phyloP scores from a whole-genome alignment of 1,139 yeast species.

The Scheffersomyces titani region DNA sequence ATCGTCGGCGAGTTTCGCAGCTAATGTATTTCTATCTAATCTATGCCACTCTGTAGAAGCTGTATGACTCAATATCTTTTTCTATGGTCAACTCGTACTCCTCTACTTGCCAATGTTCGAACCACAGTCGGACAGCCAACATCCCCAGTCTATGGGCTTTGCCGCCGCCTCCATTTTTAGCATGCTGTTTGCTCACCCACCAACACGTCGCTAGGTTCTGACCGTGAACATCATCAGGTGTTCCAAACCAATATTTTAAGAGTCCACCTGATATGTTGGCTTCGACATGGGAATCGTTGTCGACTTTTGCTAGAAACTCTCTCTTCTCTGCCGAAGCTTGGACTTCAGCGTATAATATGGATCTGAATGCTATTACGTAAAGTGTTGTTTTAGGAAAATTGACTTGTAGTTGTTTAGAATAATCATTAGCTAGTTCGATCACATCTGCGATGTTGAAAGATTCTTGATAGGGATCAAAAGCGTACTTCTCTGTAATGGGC shows the following conservation, averaged over 20 bases:
- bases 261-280: conserved; percentile 34
- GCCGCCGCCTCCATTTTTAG: conserved; percentile 31
- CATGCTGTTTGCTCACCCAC: conserved; percentile 28
- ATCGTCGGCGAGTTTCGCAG: not conserved
- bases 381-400: conserved; percentile 17
- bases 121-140: conserved; percentile 28
- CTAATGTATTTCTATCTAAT: not conserved
- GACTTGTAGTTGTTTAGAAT: conserved; percentile 11
- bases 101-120: conserved; percentile 32
- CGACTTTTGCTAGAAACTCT: conserved; percentile 21
- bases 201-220: conserved; percentile 37
- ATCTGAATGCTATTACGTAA: conserved; percentile 32
- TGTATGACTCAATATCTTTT: conserved; percentile 5
- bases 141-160: conserved; percentile 29
- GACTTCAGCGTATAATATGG: conserved; percentile 24
- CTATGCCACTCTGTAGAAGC: conserved; percentile 6
- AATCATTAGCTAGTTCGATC: conserved; percentile 14
- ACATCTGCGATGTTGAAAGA: conserved; percentile 26
- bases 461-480: conserved; percentile 19
- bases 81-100: conserved; percentile 21
- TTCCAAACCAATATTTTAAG: conserved; percentile 35
- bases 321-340: conserved; percentile 22
- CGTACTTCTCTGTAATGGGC: conserved; percentile 17
- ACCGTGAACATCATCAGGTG: conserved; percentile 26
- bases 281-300: conserved; percentile 28